These are phyloP conservation scores for Helichrysum umbraculigerum DNA, from an alignment of 129 eudicot genomes.

Conservation along the genomic window DNA sequence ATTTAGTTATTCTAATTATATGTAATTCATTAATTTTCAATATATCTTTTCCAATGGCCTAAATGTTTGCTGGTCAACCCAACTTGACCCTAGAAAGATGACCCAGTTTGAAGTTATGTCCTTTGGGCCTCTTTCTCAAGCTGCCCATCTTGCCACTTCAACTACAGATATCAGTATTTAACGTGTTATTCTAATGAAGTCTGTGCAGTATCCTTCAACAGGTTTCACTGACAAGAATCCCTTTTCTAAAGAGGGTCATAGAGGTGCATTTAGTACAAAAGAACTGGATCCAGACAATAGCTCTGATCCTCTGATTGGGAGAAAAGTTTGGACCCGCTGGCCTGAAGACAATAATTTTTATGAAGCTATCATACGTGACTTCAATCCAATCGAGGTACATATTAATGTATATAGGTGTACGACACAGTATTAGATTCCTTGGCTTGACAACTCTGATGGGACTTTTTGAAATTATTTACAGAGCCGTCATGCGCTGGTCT, in stretches of 20 bases:
- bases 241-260: conserved; percentile 37
- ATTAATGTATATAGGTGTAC: background rate
- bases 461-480: background rate
- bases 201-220: conserved; percentile 46
- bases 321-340: conserved; percentile 74
- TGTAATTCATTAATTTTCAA: too few relatives aligned
- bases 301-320: conserved; percentile 56
- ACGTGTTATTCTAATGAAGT: too few relatives aligned
- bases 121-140: too few relatives aligned
- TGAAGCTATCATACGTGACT: conserved; percentile 58
- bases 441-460: too few relatives aligned
- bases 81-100: too few relatives aligned
- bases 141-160: too few relatives aligned
- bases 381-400: conserved; percentile 43
- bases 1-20: too few relatives aligned
- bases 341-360: conserved; percentile 66
- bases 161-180: too few relatives aligned
- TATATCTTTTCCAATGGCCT: too few relatives aligned
- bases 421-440: too few relatives aligned
- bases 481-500: conserved; percentile 68
- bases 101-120: too few relatives aligned
- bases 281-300: background rate
- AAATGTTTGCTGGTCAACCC: too few relatives aligned
- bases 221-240: conserved; percentile 47
- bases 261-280: conserved; percentile 19